Percentiles rank a stretch among this genome's conserved stretches.
These are phyloP conservation scores for Silene uniflora DNA, from an alignment of 148 eudicot species.

Conservation along the genomic window DNA sequence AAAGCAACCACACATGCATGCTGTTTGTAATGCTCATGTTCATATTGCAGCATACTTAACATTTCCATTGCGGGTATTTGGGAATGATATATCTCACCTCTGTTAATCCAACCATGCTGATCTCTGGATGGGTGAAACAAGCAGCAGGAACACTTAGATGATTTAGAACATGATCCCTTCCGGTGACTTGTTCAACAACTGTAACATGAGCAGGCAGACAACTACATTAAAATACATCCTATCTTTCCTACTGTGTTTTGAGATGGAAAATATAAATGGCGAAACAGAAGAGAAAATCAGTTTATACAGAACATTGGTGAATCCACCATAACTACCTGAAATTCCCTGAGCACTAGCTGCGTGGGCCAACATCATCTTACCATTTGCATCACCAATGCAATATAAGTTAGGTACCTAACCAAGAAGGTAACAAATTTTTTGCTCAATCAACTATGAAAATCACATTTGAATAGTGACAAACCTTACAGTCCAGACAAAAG, in stretches of 20 bases:
- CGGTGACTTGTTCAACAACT: constrained; percentile 98
- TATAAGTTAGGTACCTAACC: constrained; percentile 84
- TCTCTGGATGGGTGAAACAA: constrained; percentile 99
- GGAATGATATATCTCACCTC: constrained; percentile 50
- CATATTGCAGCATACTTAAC: neutral
- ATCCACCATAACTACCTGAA: constrained; percentile 46
- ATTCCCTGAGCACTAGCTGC: constrained; percentile 99
- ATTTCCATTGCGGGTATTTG: neutral
- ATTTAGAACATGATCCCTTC: constrained; percentile 86
- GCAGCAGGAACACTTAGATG: constrained; percentile 96
- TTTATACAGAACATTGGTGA: neutral
- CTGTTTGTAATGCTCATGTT: neutral
- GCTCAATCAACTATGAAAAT: neutral
- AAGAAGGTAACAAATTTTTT: constrained; percentile 7
- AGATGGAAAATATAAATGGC: neutral
- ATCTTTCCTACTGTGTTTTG: neutral
- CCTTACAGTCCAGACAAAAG: neutral
- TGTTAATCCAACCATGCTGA: constrained; percentile 98
- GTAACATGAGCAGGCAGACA: constrained; percentile 18
- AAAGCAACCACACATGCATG: neutral
- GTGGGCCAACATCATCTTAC: constrained; percentile 99
- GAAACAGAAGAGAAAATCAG: neutral
- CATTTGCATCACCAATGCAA: constrained; percentile 99
- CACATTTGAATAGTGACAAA: neutral
- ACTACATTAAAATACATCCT: neutral